Percentiles rank a stretch among this genome's conserved stretches.
Conservation (phyloP, 179 eudicot genomes). For the Vitellaria paradoxa region DNA sequence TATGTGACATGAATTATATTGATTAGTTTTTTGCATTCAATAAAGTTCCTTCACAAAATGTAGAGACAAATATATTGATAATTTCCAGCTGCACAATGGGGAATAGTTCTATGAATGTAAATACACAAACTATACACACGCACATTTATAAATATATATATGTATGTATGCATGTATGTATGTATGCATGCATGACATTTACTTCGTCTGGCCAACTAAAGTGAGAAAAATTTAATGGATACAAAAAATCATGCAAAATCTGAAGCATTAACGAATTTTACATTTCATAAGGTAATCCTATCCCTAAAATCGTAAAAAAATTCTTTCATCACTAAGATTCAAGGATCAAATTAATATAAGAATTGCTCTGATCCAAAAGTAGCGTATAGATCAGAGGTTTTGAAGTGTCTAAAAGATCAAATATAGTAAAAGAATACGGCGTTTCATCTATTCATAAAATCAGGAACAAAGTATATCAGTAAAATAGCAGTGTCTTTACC, state of each 20-base stretch:
- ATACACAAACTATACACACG: no score
- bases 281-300: neutral
- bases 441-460: neutral
- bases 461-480: neutral
- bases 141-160: no score
- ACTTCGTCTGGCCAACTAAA: neutral
- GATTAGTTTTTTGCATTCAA: neutral
- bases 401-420: neutral
- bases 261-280: neutral
- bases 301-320: neutral
- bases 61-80: no score
- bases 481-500: constrained; percentile 23
- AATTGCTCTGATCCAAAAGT: neutral
- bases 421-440: neutral
- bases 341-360: neutral
- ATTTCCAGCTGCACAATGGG: neutral
- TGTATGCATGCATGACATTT: neutral
- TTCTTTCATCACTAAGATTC: neutral
- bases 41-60: neutral
- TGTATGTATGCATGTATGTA: no score
- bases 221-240: neutral
- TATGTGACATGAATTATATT: no score
- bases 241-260: no score
- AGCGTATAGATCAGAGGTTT: no score
- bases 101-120: neutral